Evolutionary conservation across 1,139 yeast genomes (phyloP), one percentile per base, ranked within the genome.

Genomic region (Blastobotrys petasosporus): DNA sequence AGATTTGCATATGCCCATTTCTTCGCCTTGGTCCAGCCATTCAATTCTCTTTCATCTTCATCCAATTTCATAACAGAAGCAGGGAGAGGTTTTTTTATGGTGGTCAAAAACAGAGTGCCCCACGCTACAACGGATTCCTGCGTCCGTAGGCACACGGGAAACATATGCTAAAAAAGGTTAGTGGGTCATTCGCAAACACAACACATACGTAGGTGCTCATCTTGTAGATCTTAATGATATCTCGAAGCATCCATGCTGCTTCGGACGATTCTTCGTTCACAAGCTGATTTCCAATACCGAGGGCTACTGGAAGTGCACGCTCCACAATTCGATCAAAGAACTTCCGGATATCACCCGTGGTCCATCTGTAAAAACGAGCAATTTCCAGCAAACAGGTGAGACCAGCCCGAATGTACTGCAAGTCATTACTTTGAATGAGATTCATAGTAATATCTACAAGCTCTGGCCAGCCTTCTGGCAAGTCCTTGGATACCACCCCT

Each of bases 1-100:
- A 90, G 65, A 61, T 87, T 87, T 32, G 87, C 88, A 58, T 81
- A 80, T 1, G 94, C 79, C 97, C 98, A 90, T 64, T 92, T 92
- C 65, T 87, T 85, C 52, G 92, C 77, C 64, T 87, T 90, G 32
- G 74, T 77, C 84, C 85, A 80, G 4, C 82, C 74, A 51, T 71
- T 69, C 13, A 57, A 51, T 39, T 66, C 70, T 51, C 82, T 69
- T 20, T 73, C 77, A 17, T 71, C 76, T 33, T 66, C 68, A 33
- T 77, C 80, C 8, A 71, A 55, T 3, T 66, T 63, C 48, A 73
- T 56, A 1, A 78, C 73, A 11, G 66, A 63, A 4, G 64, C 62
- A 2, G 94, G 87, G 6, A 84, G 67, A 1, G 71, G 70, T 69
- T 78, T 74, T 54, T 78, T 80, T 42, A 86, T 76, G 4, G 86